Base-by-base conservation (phyloP, 495 filamentous ascomycete species). In the Xylaria palmicola region DNA sequence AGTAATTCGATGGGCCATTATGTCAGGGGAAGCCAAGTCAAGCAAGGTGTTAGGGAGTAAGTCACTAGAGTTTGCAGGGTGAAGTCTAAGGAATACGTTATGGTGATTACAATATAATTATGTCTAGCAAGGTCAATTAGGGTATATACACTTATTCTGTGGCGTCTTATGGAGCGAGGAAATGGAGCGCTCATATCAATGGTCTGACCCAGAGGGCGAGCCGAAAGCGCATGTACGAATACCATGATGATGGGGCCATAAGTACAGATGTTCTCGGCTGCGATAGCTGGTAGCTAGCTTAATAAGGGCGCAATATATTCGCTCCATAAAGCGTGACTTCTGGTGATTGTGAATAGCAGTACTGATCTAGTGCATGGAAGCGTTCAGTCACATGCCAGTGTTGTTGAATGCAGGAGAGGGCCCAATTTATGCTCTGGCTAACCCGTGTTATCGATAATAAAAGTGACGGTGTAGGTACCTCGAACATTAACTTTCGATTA, bases 371-470 rank as follows among this genome's bases (percentile, higher is more conserved):
- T n/a, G n/a, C n/a, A n/a, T n/a, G n/a, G n/a, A n/a, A n/a, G n/a
- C n/a, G n/a, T n/a, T n/a, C n/a, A n/a, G n/a, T n/a, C n/a, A n/a
- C n/a, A n/a, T n/a, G n/a, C n/a, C n/a, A n/a, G n/a, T n/a, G n/a
- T n/a, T n/a, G n/a, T n/a, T n/a, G n/a, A n/a, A n/a, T n/a, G n/a
- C n/a, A n/a, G n/a, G n/a, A n/a, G n/a, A n/a, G n/a, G n/a, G n/a
- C n/a, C n/a, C n/a, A n/a, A n/a, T n/a, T n/a, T n/a, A n/a, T n/a
- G n/a, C n/a, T n/a, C n/a, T n/a, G n/a, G n/a, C n/a, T n/a, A n/a
- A n/a, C n/a, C n/a, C n/a, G n/a, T n/a, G 63, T 68, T 61, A 68
- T 68, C 66, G 66, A 68, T 68, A 68, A 68, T 4, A 19, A 34
- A 60, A 51, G 56, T 62, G 54, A 30, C 49, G 49, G 17, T 13